Percentiles rank a stretch among this genome's conserved stretches.
Evolutionary conservation across 177 flowering plant species (phyloP).

Genomic region (Vitis hybrid): DNA sequence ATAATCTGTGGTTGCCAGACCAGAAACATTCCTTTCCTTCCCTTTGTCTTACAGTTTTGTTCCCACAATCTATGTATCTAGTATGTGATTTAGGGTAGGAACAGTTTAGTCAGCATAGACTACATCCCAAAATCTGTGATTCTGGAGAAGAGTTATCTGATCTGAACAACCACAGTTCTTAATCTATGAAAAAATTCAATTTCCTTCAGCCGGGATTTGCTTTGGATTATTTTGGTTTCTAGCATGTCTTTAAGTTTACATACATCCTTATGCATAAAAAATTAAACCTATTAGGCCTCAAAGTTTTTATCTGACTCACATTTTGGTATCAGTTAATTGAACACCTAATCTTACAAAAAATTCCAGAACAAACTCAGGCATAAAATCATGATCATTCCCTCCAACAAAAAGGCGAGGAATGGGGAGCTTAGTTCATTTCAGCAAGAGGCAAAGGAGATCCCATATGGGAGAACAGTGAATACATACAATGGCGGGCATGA

Average conservation of each 20-base stretch:
- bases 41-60: too few species aligned
- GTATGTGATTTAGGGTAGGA: slow-evolving; percentile 6
- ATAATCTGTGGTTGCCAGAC: background rate
- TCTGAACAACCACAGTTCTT: background rate
- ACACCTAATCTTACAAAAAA: too few species aligned
- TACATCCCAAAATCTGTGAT: background rate
- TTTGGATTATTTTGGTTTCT: background rate
- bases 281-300: background rate
- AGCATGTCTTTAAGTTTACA: background rate
- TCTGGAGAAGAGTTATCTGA: background rate
- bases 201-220: background rate
- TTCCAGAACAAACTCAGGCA: too few species aligned
- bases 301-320: too few species aligned
- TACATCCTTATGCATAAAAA: too few species aligned
- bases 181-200: background rate
- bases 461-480: background rate
- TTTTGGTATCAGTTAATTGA: too few species aligned
- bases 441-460: slow-evolving; percentile 4
- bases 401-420: background rate
- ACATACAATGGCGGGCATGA: background rate
- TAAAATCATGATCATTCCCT: too few species aligned
- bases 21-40: background rate
- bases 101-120: background rate
- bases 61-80: background rate
- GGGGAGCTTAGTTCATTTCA: background rate